Base-by-base conservation (phyloP, 495 filamentous ascomycete genomes). In the Xylaria flabelliformis region DNA sequence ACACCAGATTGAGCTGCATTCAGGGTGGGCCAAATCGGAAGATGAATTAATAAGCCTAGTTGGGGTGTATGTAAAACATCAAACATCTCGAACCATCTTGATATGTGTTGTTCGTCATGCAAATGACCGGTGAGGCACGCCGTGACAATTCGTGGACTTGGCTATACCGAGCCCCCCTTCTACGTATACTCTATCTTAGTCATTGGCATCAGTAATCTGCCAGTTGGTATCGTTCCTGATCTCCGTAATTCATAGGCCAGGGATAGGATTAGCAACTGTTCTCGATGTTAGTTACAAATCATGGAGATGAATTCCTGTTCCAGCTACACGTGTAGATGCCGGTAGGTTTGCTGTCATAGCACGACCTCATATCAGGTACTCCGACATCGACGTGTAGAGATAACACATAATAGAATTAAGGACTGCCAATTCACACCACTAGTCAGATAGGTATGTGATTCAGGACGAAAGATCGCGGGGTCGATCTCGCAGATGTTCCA, bases 1-100 rank as follows among this genome's bases (percentile, higher is more conserved):
- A 6, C 2, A 32, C 58, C 24, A n/a, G 66, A 68, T 42, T 32
- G 24, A 68, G 51, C 48, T 58, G 39, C 66, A 68, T 68, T 34
- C 24, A 19, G 19, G 7, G 58, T 19, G 46, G 21, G 21, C 9
- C 51, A 19, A 58, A 32, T 41, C 26, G 41, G 24, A 19, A 58
- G 65, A n/a, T 36, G 65, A 44, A 68, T 58, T 68, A 36, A 36
- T 41, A 55, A 68, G 29, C 32, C 39, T 24, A 34, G 26, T 46
- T 3, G 26, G 21, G 4, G 32, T 24, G 44, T 39, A 51, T 53
- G 64, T 50, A 55, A 4, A 51, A 67, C 46, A 53, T 51, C 12
- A 64, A 44, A 64, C 29, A 39, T 67, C 44, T 55, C 24, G n/a
- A 36, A 19, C 48, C 3, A 55, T 50, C 15, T n/a, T n/a, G 32